Conservation (phyloP, 1,284 basidiomycete species). For the Leccinum olivaceoglutinosum region DNA sequence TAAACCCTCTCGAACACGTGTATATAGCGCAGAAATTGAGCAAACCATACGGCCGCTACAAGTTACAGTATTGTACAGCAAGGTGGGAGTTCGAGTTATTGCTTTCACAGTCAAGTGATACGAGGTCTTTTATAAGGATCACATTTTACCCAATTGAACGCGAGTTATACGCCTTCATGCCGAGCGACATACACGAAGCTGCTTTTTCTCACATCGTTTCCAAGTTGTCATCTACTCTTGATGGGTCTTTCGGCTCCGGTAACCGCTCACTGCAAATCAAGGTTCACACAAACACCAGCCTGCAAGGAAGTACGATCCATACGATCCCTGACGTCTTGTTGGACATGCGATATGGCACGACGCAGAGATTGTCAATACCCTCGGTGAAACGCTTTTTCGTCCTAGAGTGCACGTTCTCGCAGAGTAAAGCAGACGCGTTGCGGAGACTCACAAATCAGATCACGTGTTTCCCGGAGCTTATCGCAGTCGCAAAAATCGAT, state of each 20-base stretch:
- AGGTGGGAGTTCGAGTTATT: not conserved
- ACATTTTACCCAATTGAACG: not conserved
- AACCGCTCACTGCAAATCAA: not conserved
- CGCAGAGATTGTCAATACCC: not conserved
- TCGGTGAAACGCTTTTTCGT: not conserved
- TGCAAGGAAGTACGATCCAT: not conserved
- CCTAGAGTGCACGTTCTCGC: not conserved
- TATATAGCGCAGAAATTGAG: not conserved
- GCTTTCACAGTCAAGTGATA: not conserved
- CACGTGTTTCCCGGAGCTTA: not conserved
- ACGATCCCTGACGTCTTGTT: not conserved
- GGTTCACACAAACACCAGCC: not conserved
- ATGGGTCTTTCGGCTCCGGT: not conserved
- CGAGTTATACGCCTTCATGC: not conserved
- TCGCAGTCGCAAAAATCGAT: not conserved
- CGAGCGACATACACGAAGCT: not conserved
- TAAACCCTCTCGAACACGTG: not conserved
- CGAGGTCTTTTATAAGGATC: not conserved
- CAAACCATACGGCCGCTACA: not conserved
- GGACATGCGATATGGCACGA: not conserved
- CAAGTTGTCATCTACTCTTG: not conserved
- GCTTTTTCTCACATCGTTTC: not conserved
- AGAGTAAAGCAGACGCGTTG: not conserved
- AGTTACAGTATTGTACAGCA: not conserved
- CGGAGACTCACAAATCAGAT: not conserved